A percentile compares a stretch with the other conserved stretches of the same genome.
Evolutionary conservation across 1,139 yeast genomes (phyloP).

Genomic region (Candida neerlandica): DNA sequence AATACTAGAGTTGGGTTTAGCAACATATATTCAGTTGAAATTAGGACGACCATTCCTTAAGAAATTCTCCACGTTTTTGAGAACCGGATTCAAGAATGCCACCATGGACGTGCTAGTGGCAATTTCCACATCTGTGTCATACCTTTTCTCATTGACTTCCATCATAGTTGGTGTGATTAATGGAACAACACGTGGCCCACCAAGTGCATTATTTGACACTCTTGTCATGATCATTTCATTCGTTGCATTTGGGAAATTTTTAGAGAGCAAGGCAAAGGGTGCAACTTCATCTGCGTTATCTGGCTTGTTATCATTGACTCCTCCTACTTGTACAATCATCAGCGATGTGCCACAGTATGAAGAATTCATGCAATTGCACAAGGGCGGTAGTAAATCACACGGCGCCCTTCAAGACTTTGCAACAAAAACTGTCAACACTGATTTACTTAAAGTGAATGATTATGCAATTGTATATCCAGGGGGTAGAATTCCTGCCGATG

Average conservation of each 20-base stretch:
- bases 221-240: slow-evolving; percentile 81
- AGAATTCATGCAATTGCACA: slow-evolving; percentile 18
- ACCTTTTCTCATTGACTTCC: slow-evolving; percentile 67
- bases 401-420: slow-evolving; percentile 20
- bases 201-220: slow-evolving; percentile 84
- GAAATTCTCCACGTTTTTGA: slow-evolving; percentile 66
- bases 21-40: slow-evolving; percentile 69
- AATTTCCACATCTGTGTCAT: slow-evolving; percentile 80
- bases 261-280: slow-evolving; percentile 92
- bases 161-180: slow-evolving; percentile 46
- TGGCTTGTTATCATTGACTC: slow-evolving; percentile 75
- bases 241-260: slow-evolving; percentile 85
- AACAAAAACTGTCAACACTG: slow-evolving; percentile 57
- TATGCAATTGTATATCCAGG: slow-evolving; percentile 83
- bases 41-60: slow-evolving; percentile 66
- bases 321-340: slow-evolving; percentile 71
- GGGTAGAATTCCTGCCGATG: slow-evolving; percentile 90
- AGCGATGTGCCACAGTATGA: slow-evolving; percentile 39
- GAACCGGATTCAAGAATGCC: slow-evolving; percentile 64
- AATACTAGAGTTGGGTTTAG: slow-evolving; percentile 60
- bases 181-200: slow-evolving; percentile 46
- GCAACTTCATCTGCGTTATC: slow-evolving; percentile 90
- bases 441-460: slow-evolving; percentile 76
- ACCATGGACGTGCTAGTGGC: slow-evolving; percentile 94
- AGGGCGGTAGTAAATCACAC: slow-evolving; percentile 9